Percentiles rank a stretch among this genome's conserved stretches.
phyloP scores from a whole-genome alignment of 345 rosid species.

The Eucalyptus pumila region DNA sequence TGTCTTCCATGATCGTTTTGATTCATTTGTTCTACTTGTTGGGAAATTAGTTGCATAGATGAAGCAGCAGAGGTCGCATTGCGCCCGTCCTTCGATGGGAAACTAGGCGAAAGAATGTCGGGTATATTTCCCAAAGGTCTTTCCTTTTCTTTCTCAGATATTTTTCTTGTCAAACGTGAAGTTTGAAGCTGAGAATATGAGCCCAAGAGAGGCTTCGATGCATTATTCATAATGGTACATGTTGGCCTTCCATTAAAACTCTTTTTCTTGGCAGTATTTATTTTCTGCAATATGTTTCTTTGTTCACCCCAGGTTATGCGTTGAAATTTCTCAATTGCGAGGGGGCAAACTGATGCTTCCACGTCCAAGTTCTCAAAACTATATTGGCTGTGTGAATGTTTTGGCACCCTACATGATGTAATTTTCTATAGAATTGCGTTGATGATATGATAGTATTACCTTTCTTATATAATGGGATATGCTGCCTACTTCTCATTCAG shows the following conservation, averaged over 20 bases:
- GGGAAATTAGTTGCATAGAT: constrained; percentile 65
- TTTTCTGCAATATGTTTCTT: neutral
- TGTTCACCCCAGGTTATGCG: constrained; percentile 23
- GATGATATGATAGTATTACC: neutral
- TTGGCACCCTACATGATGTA: constrained; percentile 49
- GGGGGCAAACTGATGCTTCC: constrained; percentile 9
- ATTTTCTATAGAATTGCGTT: neutral
- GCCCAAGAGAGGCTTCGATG: neutral
- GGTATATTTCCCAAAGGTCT: constrained; percentile 8
- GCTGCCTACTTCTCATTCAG: neutral
- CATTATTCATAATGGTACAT: neutral
- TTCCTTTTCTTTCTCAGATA: neutral
- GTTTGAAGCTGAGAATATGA: neutral
- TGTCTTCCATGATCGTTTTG: neutral
- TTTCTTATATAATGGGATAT: neutral
- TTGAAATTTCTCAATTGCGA: constrained; percentile 35
- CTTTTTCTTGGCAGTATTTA: neutral
- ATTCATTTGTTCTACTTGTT: neutral
- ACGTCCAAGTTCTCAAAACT: constrained; percentile 30
- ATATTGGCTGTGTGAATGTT: constrained; percentile 43
- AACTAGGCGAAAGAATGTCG: constrained; percentile 39
- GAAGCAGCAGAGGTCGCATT: constrained; percentile 64
- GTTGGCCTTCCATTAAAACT: neutral
- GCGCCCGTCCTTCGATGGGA: constrained; percentile 52
- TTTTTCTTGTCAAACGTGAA: neutral